Evolutionary conservation across 495 filamentous ascomycete genomes (phyloP), one percentile per base, ranked within the genome.

Genomic region (Aspergillus diversus): DNA sequence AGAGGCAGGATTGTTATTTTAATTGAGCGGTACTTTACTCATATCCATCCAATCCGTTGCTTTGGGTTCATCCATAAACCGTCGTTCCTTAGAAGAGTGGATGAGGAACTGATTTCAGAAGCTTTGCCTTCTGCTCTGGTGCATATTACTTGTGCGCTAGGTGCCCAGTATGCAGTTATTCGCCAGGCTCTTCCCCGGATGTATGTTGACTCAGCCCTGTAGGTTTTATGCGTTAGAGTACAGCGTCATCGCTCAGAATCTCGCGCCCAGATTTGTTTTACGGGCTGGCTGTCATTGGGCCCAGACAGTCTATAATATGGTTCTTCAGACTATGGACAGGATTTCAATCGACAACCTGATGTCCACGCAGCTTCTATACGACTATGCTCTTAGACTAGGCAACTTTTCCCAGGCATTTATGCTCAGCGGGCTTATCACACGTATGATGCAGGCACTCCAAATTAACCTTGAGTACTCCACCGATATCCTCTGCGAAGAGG

Each of bases 11-110:
- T 75, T 5, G 47, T 61, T 16, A 55, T 69, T 16, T 59, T 76
- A 11, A 71, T 74, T 17, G 71, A 77, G 33, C 66, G 74, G 21
- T 77, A 76, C 50, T 76, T 76, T 37, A 67, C 70, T 34, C 75
- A 77, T 48, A 59, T 77, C n/a, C 75, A 77, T 43, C 72, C 72
- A 9, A 56, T 77, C 13, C 65, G 75, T 11, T 76, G 72, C 50
- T 77, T 74, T 53, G 73, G 70, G 6, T 77, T 77, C 35, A 71
- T 75, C 3, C 73, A 77, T 37, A 70, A 70, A 48, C 75, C 75
- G 3, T 71, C 72, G 5, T 76, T 77, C 31, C 58, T 75, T 7
- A 72, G 65, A 43, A 61, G 62, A 35, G 56, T 77, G 15, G 75
- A 77, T 60, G 67, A 64, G 15, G 66, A 70, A 13, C 33, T 63